phyloP scores from a whole-genome alignment of 2,329 filamentous ascomycete species.

The Penicillium sp. region DNA sequence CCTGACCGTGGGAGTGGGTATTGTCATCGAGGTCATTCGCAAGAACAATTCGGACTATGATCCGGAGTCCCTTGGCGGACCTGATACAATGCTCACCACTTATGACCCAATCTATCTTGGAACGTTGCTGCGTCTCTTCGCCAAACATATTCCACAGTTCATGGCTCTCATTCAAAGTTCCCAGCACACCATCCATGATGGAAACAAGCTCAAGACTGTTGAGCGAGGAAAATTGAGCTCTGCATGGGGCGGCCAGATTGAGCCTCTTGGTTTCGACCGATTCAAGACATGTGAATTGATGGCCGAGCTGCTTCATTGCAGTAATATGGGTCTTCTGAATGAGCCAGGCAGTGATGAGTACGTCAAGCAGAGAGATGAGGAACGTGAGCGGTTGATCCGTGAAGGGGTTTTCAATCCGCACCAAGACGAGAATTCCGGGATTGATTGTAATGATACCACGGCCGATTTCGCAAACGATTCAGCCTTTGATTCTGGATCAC shows the following conservation, averaged over 20 bases:
- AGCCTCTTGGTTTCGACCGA: constrained; percentile 91
- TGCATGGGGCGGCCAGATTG: constrained; percentile 86
- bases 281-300: constrained; percentile 99
- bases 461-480: constrained; percentile 45
- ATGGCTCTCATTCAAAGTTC: constrained; percentile 84
- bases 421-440: constrained; percentile 49
- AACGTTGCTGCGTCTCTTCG: constrained; percentile 82
- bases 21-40: constrained; percentile 95
- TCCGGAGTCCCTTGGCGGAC: constrained; percentile 79
- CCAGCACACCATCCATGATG: constrained; percentile 56
- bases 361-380: constrained; percentile 73
- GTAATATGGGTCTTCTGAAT: constrained; percentile 96
- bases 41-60: constrained; percentile 99
- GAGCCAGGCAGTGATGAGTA: constrained; percentile 86
- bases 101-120: constrained; percentile 95
- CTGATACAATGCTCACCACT: constrained; percentile 74
- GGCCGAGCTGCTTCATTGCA: constrained; percentile 95
- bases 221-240: constrained; percentile 74
- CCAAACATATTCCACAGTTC: constrained; percentile 86
- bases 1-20: constrained; percentile 91
- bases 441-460: constrained; percentile 56
- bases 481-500: constrained; percentile 47
- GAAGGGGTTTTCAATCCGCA: constrained; percentile 66
- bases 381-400: constrained; percentile 73
- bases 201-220: constrained; percentile 58